Conservation (phyloP, 345 rosid genomes). For the Eucalyptus curtisii region DNA sequence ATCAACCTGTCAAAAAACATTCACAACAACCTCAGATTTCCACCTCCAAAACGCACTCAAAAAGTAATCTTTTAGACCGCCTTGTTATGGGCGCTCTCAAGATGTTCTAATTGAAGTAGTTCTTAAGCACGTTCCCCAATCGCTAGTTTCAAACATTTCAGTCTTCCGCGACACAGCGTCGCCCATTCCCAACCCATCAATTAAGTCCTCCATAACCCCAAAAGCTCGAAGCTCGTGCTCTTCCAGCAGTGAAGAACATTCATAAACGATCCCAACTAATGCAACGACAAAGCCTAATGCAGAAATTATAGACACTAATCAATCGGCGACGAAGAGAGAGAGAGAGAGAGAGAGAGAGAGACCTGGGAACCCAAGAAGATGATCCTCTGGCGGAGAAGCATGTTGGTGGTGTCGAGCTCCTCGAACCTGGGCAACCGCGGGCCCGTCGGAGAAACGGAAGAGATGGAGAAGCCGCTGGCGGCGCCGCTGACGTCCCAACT, state of each 20-base stretch:
- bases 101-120: neutral
- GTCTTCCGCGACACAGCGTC: neutral
- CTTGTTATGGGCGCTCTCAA: neutral
- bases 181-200: neutral
- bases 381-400: conserved; percentile 92
- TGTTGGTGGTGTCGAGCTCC: conserved; percentile 77
- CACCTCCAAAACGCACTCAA: neutral
- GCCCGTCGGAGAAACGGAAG: conserved; percentile 21
- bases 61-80: neutral
- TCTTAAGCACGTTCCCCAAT: neutral
- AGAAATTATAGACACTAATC: neutral
- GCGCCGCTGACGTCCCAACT: conserved; percentile 53
- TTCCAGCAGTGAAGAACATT: neutral
- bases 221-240: neutral
- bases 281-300: neutral
- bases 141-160: neutral
- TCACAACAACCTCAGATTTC: neutral
- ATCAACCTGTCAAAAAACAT: conserved; percentile 47
- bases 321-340: neutral
- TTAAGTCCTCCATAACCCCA: neutral
- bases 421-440: conserved; percentile 62
- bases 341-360: neutral
- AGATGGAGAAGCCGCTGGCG: conserved; percentile 1
- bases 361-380: conserved; percentile 84
- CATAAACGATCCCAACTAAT: neutral